phyloP scores from a whole-genome alignment of 2,329 filamentous ascomycete species.

The Ceratocystis papillata region DNA sequence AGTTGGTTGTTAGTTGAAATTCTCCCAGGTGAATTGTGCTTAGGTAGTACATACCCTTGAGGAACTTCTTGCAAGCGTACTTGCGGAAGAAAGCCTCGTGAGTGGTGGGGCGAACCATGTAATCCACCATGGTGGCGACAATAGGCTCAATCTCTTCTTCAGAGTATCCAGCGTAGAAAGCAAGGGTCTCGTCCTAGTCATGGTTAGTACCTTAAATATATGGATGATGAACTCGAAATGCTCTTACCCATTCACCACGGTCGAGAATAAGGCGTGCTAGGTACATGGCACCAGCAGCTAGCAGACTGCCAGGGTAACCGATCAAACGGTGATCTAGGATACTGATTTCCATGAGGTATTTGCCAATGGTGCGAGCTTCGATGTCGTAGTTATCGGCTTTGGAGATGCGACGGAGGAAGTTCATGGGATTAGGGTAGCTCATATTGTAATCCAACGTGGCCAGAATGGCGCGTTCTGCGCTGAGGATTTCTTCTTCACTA shows the following conservation, averaged over 20 bases:
- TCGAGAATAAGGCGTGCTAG: constrained; percentile 81
- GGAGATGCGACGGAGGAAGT: constrained; percentile 95
- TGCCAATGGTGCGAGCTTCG: constrained; percentile 89
- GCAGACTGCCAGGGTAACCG: constrained; percentile 73
- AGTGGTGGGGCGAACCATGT: constrained; percentile 76
- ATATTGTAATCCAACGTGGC: constrained; percentile 89
- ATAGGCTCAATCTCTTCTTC: constrained; percentile 90
- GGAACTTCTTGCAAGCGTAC: constrained; percentile 97
- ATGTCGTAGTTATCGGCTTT: constrained; percentile 99
- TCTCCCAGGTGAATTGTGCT: not conserved
- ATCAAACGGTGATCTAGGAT: constrained; percentile 92
- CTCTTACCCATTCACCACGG: constrained; percentile 76
- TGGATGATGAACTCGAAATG: not conserved
- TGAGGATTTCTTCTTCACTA: constrained; percentile 85
- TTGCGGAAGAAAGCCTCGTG: constrained; percentile 99
- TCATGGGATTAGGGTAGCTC: constrained; percentile 99
- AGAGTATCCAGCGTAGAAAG: constrained; percentile 85
- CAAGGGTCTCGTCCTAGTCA: constrained; percentile 63
- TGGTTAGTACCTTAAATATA: constrained; percentile 29
- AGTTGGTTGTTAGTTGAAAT: not conserved
- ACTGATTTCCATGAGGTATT: constrained; percentile 96
- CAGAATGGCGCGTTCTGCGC: constrained; percentile 91
- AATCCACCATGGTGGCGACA: constrained; percentile 90
- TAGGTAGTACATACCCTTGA: constrained; percentile 65
- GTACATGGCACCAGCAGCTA: constrained; percentile 92